Evolutionary conservation across 129 eudicot species (phyloP).

Genomic region (Artemisia tridentata): DNA sequence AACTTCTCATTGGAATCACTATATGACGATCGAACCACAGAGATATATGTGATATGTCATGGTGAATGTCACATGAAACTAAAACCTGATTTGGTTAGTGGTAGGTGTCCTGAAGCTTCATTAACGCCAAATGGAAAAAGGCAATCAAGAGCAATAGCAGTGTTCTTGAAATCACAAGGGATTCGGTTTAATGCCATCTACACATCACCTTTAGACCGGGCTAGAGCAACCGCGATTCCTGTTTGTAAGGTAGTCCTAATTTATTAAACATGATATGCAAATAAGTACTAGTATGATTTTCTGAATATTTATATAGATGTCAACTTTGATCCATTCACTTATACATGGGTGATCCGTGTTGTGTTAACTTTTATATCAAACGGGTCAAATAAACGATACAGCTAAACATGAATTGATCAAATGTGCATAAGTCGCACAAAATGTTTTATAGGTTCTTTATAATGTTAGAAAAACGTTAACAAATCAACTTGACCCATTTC

Average conservation of each 20-base stretch:
- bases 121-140: conserved; percentile 70
- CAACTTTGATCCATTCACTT: no score
- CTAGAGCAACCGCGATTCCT: conserved; percentile 58
- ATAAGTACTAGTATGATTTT: no score
- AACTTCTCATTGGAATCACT: conserved; percentile 28
- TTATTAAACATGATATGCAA: not conserved
- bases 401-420: no score
- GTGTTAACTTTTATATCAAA: no score
- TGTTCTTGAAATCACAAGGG: conserved; percentile 74
- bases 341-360: no score
- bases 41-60: conserved; percentile 62
- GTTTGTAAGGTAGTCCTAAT: conserved; percentile 59
- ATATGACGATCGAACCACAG: conserved; percentile 45
- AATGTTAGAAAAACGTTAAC: no score
- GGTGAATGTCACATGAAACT: conserved; percentile 78
- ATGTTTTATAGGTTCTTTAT: no score
- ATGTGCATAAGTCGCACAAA: no score
- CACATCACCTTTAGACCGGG: conserved; percentile 79
- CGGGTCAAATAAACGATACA: no score
- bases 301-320: no score
- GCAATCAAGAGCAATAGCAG: conserved; percentile 81
- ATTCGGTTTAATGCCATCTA: conserved; percentile 61
- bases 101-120: conserved; percentile 67
- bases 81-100: conserved; percentile 74
- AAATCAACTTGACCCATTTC: no score